phyloP scores from a whole-genome alignment of 805 yeast species.

The Wickerhamiella cacticola region DNA sequence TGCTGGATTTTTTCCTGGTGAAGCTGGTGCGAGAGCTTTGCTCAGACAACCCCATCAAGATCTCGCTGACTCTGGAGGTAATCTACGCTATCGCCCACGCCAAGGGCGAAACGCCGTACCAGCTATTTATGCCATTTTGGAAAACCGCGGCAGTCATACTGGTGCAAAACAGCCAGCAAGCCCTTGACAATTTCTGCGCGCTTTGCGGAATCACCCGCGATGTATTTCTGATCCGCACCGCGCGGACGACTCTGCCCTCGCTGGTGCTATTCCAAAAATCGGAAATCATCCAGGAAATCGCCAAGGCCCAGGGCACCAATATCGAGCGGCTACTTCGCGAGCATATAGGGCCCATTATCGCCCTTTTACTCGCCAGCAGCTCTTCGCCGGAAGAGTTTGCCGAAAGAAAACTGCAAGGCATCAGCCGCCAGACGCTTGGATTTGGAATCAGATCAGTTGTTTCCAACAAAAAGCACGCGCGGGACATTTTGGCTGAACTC shows the following conservation, averaged over 20 bases:
- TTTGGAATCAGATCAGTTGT: slow-evolving; percentile 40
- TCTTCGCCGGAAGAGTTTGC: slow-evolving; percentile 2
- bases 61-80: slow-evolving; percentile 56
- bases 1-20: slow-evolving; percentile 52
- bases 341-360: slow-evolving; percentile 6
- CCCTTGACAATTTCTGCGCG: slow-evolving; percentile 48
- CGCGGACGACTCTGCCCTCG: slow-evolving; percentile 63
- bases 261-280: slow-evolving; percentile 53
- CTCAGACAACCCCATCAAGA: slow-evolving; percentile 50
- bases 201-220: slow-evolving; percentile 50
- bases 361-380: slow-evolving; percentile 1
- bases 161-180: slow-evolving; percentile 40
- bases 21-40: slow-evolving; percentile 56
- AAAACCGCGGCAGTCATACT: slow-evolving; percentile 57
- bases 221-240: slow-evolving; percentile 56
- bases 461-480: slow-evolving; percentile 26
- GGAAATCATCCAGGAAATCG: slow-evolving; percentile 51
- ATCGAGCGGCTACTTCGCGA: not conserved
- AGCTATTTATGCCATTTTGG: slow-evolving; percentile 64
- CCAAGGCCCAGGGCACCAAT: slow-evolving; percentile 26
- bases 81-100: slow-evolving; percentile 46
- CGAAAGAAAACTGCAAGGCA: not conserved
- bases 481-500: slow-evolving; percentile 26
- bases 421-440: not conserved
- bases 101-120: slow-evolving; percentile 58